Conservation (phyloP, 805 yeast genomes). For the Candida michaelii region DNA sequence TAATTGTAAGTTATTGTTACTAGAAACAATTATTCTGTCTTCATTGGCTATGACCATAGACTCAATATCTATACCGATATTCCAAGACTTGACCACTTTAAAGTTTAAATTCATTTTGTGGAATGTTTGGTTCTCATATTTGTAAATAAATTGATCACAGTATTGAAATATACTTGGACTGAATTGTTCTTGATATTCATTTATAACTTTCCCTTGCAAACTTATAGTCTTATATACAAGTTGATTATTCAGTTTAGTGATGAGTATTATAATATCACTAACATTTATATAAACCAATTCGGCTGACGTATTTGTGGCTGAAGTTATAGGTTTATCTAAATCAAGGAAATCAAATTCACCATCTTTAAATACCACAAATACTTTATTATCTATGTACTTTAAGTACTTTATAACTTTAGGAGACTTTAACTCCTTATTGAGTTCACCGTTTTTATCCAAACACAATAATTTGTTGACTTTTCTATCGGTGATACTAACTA, state of each 20-base stretch:
- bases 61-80: slow-evolving; percentile 7
- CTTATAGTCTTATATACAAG: slow-evolving; percentile 25
- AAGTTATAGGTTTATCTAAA: neutral
- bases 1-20: slow-evolving; percentile 39
- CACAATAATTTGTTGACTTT: slow-evolving; percentile 25
- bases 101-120: slow-evolving; percentile 10
- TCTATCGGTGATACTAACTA: slow-evolving; percentile 43
- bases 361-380: slow-evolving; percentile 5
- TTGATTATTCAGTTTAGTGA: slow-evolving; percentile 11
- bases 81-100: slow-evolving; percentile 6
- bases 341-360: slow-evolving; percentile 4
- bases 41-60: slow-evolving; percentile 43
- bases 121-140: slow-evolving; percentile 6
- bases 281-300: slow-evolving; percentile 13
- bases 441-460: slow-evolving; percentile 17
- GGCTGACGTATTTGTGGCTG: neutral
- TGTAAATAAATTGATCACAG: slow-evolving; percentile 11
- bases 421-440: slow-evolving; percentile 1
- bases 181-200: slow-evolving; percentile 3
- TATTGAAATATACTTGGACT: slow-evolving; percentile 10
- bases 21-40: slow-evolving; percentile 47
- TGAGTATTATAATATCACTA: slow-evolving; percentile 14
- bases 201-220: slow-evolving; percentile 12
- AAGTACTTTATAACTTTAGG: slow-evolving; percentile 3
- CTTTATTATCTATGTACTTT: slow-evolving; percentile 5